Evolutionary conservation across 495 filamentous ascomycete species (phyloP).

Genomic region (Evernia prunastri): DNA sequence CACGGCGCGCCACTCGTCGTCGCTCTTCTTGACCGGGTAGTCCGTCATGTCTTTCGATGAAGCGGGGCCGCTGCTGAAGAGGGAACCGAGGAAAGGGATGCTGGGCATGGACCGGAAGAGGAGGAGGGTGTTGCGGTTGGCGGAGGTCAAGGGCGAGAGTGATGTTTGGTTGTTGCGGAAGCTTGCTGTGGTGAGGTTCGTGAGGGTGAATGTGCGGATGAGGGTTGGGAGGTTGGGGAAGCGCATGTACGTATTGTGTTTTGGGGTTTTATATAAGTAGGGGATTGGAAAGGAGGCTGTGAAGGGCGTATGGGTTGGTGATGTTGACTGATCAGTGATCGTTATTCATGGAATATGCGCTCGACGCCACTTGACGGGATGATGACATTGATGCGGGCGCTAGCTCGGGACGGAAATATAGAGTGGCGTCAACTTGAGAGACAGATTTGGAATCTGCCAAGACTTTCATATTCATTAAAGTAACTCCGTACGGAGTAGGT

Average conservation of each 20-base stretch:
- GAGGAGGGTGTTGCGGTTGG: conserved; percentile 26
- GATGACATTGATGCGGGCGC: conserved; percentile 12
- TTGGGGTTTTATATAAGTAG: background rate
- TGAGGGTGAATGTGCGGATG: conserved; percentile 46
- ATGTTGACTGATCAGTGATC: background rate
- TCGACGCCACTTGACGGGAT: conserved; percentile 11
- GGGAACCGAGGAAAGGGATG: conserved; percentile 69
- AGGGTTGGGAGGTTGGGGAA: conserved; percentile 43
- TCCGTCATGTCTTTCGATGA: conserved; percentile 54
- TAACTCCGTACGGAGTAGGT: too few relatives aligned
- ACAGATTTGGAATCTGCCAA: background rate
- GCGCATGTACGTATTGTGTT: conserved; percentile 49
- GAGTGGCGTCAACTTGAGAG: background rate
- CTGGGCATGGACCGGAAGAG: conserved; percentile 55
- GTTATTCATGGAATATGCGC: too few relatives aligned
- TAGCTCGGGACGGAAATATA: background rate
- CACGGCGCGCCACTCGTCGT: conserved; percentile 83
- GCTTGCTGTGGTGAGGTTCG: conserved; percentile 29
- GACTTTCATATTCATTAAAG: background rate
- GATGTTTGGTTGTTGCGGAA: conserved; percentile 14
- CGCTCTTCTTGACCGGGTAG: conserved; percentile 69
- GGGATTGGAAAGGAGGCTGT: background rate
- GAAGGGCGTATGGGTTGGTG: background rate
- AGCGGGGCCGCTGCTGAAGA: conserved; percentile 56
- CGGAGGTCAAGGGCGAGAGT: background rate